A percentile compares a stretch with the other conserved stretches of the same genome.
Evolutionary conservation across 1,284 basidiomycete species (phyloP).

Genomic region (Marasmius tenuissimus): DNA sequence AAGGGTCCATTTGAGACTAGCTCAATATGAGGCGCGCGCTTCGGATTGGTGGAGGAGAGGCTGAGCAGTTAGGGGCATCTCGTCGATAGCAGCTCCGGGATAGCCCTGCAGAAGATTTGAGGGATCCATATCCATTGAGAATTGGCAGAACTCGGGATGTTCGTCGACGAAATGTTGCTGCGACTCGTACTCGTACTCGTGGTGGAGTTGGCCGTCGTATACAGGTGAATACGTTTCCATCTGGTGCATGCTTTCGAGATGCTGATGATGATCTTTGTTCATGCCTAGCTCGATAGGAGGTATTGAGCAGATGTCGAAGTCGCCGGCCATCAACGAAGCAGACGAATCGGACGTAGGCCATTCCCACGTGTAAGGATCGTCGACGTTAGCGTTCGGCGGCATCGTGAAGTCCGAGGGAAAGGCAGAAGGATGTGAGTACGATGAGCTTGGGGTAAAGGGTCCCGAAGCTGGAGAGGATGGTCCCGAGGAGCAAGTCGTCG

Average conservation of each 20-base stretch:
- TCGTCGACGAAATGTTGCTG: neutral
- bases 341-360: neutral
- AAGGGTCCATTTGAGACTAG: neutral
- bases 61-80: neutral
- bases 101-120: neutral
- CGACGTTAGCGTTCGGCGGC: constrained; percentile 4
- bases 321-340: constrained; percentile 7
- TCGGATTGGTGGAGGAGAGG: neutral
- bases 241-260: neutral
- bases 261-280: constrained; percentile 1
- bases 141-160: neutral
- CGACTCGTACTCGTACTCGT: neutral
- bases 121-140: neutral
- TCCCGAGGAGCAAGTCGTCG: constrained; percentile 26
- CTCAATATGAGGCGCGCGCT: neutral
- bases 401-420: constrained; percentile 19
- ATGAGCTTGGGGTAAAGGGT: constrained; percentile 35
- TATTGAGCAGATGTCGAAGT: constrained; percentile 13
- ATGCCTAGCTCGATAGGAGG: constrained; percentile 7
- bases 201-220: neutral
- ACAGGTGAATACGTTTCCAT: neutral
- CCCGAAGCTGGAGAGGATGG: constrained; percentile 32
- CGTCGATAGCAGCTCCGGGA: neutral
- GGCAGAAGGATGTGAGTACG: constrained; percentile 17
- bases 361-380: constrained; percentile 6